phyloP scores from a whole-genome alignment of 2,329 filamentous ascomycete species.

The Talaromyces sp. region DNA sequence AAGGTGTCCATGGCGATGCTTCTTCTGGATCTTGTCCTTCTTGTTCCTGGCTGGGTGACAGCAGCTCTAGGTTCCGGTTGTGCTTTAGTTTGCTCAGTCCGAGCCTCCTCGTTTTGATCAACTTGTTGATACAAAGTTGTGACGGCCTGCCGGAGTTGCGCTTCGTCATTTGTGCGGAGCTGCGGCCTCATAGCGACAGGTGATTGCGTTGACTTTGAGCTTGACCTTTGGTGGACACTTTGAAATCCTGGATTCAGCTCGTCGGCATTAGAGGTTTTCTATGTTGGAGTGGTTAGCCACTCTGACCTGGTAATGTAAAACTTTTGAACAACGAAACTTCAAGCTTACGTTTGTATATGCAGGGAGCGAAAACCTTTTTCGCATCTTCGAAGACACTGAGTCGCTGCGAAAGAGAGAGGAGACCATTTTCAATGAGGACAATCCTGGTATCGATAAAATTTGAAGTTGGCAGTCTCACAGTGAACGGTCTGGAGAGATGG shows the following conservation, averaged over 20 bases:
- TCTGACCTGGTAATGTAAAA: neutral
- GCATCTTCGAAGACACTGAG: conserved; percentile 8
- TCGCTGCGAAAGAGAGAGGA: neutral
- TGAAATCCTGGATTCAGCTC: neutral
- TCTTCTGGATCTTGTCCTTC: neutral
- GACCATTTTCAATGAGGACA: neutral
- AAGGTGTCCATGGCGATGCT: neutral
- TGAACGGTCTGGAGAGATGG: neutral
- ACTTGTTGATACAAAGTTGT: conserved; percentile 2
- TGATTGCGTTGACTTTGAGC: neutral
- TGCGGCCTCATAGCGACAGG: neutral
- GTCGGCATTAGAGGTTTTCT: neutral
- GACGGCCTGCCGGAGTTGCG: neutral
- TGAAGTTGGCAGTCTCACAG: neutral
- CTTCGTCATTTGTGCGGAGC: neutral
- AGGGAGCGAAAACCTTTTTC: conserved; percentile 2
- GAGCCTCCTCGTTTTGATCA: neutral
- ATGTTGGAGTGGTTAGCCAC: neutral
- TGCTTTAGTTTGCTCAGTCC: neutral
- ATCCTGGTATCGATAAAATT: neutral
- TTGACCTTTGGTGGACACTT: neutral
- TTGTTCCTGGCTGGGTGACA: neutral
- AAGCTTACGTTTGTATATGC: conserved; percentile 6
- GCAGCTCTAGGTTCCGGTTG: neutral
- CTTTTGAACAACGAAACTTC: too few relatives aligned